Evolutionary conservation across 1,284 basidiomycete genomes (phyloP), one percentile per base, ranked within the genome.

Genomic region (Ganoderma lingzhi): DNA sequence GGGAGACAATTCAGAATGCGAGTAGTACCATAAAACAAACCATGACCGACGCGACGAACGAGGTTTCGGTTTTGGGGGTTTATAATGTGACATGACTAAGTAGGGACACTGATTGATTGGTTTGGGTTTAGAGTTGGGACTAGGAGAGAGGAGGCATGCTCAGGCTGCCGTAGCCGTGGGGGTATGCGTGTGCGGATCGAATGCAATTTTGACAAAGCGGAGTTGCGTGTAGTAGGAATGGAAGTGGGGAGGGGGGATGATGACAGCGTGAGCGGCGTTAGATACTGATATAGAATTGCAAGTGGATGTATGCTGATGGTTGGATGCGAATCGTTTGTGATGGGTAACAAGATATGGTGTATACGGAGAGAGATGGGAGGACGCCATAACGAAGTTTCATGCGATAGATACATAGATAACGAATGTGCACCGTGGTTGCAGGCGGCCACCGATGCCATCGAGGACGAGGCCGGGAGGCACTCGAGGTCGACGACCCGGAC

Each of bases 261-360:
- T 53, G 28, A 64, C 62, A 71, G 63, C 71, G 68, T 71, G 65
- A 66, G 70, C 60, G 68, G 61, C n/a, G 70, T 71, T 73, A 73
- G 72, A 73, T 73, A 73, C 63, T 64, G 70, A 71, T 73, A 71
- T 67, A 71, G 69, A 71, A 63, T 60, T 72, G 69, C 66, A 44
- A 51, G 65, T 39, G 53, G 66, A 70, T 42, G 66, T 60, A 69
- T 66, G 70, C 62, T 64, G 66, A 65, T 37, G 64, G 67, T 41
- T 59, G 61, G 45, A 70, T 70, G 69, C 60, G 37, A 63, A 44
- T 41, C 45, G n/a, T 42, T n/a, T 30, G 64, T 72, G 69, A 63
- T 45, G 62, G 37, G 64, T 60, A 42, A 61, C 61, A 55, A 61
- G 23, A 42, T 30, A 56, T 28, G 63, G 45, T 56, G 35, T 64